Conservation (phyloP, 208 protist species). For the Wallacemonas sp. region DNA sequence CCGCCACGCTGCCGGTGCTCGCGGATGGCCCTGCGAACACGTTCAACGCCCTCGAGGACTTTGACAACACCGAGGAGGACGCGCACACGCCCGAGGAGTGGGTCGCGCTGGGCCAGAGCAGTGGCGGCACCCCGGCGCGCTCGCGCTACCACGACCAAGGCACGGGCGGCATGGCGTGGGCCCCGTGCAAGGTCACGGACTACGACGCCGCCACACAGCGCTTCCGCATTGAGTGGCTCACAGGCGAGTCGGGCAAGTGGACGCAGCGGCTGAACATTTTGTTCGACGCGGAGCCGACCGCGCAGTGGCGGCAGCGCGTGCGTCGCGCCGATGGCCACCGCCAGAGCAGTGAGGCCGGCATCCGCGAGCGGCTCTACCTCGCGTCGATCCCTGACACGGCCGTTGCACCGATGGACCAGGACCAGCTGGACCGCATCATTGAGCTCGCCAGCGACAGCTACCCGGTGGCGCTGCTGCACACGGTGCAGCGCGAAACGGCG, state of each 20-base stretch:
- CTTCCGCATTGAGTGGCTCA: conserved; percentile 79
- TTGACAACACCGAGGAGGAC: conserved; percentile 82
- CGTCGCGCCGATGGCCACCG: conserved; percentile 72
- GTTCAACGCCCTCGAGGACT: conserved; percentile 88
- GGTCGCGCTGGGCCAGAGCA: conserved; percentile 60
- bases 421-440: conserved; percentile 88
- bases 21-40: conserved; percentile 25
- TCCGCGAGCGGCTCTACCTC: conserved; percentile 83
- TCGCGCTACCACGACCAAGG: conserved; percentile 75
- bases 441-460: conserved; percentile 73
- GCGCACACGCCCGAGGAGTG: conserved; percentile 72
- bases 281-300: conserved; percentile 85
- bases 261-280: conserved; percentile 89
- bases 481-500: conserved; percentile 74
- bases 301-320: conserved; percentile 74
- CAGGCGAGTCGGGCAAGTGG: conserved; percentile 76
- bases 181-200: conserved; percentile 59
- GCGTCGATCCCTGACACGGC: conserved; percentile 50
- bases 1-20: conserved; percentile 4
- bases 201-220: conserved; percentile 68
- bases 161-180: conserved; percentile 51
- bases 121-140: conserved; percentile 72
- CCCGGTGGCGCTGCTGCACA: conserved; percentile 67
- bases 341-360: conserved; percentile 61
- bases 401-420: conserved; percentile 76